These are phyloP conservation scores for Aspergillus carbonarius DNA, from an alignment of 2,329 filamentous ascomycete genomes.

Conservation along the genomic window DNA sequence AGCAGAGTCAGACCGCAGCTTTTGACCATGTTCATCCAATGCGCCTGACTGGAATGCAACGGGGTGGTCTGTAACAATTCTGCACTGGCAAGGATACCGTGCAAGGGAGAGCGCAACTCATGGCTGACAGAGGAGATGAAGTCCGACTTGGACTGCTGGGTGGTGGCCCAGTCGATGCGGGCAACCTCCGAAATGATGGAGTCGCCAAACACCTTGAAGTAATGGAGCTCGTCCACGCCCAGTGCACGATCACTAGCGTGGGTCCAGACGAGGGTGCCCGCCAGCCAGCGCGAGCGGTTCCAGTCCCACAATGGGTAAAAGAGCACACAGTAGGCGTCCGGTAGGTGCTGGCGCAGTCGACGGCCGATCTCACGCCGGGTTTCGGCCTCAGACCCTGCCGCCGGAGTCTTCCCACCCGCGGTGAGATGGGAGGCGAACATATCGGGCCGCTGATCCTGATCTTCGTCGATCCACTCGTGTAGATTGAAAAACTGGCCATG, in stretches of 20 bases:
- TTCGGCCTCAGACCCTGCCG: background rate
- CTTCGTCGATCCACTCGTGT: slow-evolving; percentile 5
- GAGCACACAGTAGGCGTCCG: slow-evolving; percentile 25
- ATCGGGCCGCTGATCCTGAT: background rate
- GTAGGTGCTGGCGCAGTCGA: slow-evolving; percentile 10
- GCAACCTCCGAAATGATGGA: slow-evolving; percentile 39
- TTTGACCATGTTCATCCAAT: slow-evolving; percentile 47
- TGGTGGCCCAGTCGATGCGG: slow-evolving; percentile 32
- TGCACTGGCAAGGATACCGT: slow-evolving; percentile 46
- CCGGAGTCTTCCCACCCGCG: background rate
- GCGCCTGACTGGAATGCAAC: slow-evolving; percentile 38
- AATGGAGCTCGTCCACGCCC: slow-evolving; percentile 29
- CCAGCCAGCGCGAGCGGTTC: slow-evolving; percentile 32
- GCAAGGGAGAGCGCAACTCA: slow-evolving; percentile 49
- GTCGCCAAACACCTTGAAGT: slow-evolving; percentile 35
- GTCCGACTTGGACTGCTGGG: slow-evolving; percentile 50
- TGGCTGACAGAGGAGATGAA: slow-evolving; percentile 55
- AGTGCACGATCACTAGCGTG: slow-evolving; percentile 20
- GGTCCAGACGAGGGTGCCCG: slow-evolving; percentile 29
- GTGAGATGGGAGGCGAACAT: too few species aligned
- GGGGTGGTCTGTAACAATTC: slow-evolving; percentile 49
- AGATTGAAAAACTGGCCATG: slow-evolving; percentile 27
- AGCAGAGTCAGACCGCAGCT: slow-evolving; percentile 52
- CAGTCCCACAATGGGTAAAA: slow-evolving; percentile 35
- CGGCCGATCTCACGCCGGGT: slow-evolving; percentile 11